These are phyloP conservation scores for Plectosphaerella sp. DNA, from an alignment of 2,329 filamentous ascomycete genomes.

Conservation along the genomic window DNA sequence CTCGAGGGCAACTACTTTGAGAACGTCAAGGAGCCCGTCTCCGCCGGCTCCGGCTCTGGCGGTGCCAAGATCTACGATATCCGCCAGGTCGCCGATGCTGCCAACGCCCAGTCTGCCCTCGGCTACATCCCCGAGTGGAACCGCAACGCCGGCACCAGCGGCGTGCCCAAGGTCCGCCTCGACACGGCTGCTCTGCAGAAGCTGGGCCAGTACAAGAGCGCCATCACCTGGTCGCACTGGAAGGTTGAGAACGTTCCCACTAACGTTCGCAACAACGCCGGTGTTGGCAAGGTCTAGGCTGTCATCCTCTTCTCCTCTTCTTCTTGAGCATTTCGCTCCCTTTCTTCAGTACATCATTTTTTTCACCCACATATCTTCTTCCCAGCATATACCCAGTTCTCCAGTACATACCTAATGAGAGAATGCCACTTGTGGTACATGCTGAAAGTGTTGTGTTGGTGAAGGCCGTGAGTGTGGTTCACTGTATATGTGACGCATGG, in stretches of 20 bases:
- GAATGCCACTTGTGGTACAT: too few relatives aligned
- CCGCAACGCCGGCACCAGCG: slow-evolving; percentile 8
- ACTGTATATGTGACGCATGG: too few relatives aligned
- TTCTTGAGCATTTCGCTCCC: too few relatives aligned
- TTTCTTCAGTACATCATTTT: too few relatives aligned
- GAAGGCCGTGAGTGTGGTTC: too few relatives aligned
- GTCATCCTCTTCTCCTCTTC: too few relatives aligned
- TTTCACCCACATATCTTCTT: too few relatives aligned
- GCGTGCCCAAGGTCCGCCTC: slow-evolving; percentile 8
- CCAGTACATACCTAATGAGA: too few relatives aligned
- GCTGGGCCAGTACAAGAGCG: slow-evolving; percentile 13
- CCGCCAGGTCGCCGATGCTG: slow-evolving; percentile 18
- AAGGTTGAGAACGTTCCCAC: slow-evolving; percentile 13
- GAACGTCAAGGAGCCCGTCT: slow-evolving; percentile 31
- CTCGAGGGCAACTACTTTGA: slow-evolving; percentile 31
- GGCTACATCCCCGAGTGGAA: slow-evolving; percentile 20
- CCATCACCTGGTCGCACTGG: slow-evolving; percentile 15
- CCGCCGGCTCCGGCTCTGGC: slow-evolving; percentile 15
- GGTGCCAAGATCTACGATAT: slow-evolving; percentile 19
- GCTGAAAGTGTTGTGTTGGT: too few relatives aligned
- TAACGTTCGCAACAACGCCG: slow-evolving; percentile 16
- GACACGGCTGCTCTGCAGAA: slow-evolving; percentile 9
- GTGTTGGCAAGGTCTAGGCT: slow-evolving; percentile 14
- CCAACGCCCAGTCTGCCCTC: slow-evolving; percentile 8
- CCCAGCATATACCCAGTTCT: too few relatives aligned